These are phyloP conservation scores for Diplotaxis tenuifolia DNA, from an alignment of 345 rosid species.

Conservation along the genomic window DNA sequence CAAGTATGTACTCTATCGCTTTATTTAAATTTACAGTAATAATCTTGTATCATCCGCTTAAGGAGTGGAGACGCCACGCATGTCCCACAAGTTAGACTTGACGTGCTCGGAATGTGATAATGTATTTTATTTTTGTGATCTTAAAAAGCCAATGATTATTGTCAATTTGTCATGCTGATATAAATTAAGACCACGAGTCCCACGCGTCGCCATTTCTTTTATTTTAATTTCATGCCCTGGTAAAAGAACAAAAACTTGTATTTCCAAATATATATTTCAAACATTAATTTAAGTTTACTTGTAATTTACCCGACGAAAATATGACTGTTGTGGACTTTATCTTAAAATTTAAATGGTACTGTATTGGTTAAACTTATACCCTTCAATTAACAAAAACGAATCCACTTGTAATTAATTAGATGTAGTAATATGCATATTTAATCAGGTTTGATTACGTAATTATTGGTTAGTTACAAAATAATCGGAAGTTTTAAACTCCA, in stretches of 20 bases:
- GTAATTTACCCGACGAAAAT: too few species aligned
- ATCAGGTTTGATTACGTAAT: too few species aligned
- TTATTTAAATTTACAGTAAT: background rate
- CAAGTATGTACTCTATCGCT: background rate
- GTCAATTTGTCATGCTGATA: background rate
- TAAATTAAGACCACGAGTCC: background rate
- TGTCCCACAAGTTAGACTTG: background rate
- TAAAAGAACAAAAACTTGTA: background rate
- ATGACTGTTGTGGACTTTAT: too few species aligned
- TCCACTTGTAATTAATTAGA: too few species aligned
- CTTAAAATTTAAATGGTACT: too few species aligned
- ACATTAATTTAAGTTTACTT: background rate
- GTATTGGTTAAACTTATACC: too few species aligned
- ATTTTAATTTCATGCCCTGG: background rate
- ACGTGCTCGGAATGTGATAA: conserved; percentile 13
- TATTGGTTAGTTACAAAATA: too few species aligned
- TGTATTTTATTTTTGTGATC: background rate
- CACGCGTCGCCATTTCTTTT: conserved; percentile 1
- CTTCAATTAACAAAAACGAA: too few species aligned
- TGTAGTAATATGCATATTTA: too few species aligned
- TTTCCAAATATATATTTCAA: background rate
- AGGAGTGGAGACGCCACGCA: background rate
- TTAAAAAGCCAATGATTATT: background rate
- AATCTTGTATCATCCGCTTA: background rate
- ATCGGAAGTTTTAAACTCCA: background rate